These are phyloP conservation scores for Auxenochlorella pyrenoidosa DNA, from an alignment of 139 green algal genomes.

Conservation along the genomic window DNA sequence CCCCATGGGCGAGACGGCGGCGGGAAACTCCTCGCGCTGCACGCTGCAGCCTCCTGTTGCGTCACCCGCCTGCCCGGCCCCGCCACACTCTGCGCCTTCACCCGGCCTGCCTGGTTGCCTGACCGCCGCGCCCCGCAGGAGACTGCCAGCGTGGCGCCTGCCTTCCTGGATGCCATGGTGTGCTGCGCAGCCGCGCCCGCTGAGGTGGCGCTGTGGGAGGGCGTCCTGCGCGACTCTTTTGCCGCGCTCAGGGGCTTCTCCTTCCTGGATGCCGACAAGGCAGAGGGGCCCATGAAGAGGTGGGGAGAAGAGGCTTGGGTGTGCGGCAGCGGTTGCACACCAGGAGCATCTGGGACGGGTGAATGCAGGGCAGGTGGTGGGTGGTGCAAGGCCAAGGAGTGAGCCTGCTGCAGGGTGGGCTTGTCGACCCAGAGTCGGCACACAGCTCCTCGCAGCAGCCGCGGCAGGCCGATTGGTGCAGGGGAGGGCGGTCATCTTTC, in stretches of 20 bases:
- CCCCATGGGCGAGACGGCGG: neutral
- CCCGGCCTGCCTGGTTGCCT: neutral
- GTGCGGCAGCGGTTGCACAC: too few relatives aligned
- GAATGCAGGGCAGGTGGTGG: too few relatives aligned
- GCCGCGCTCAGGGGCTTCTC: neutral
- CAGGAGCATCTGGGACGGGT: too few relatives aligned
- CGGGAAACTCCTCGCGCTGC: neutral
- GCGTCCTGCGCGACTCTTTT: slow-evolving; percentile 36
- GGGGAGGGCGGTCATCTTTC: too few relatives aligned
- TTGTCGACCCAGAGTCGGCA: too few relatives aligned
- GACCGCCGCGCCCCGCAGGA: slow-evolving; percentile 1
- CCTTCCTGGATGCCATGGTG: slow-evolving; percentile 23
- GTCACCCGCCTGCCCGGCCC: neutral
- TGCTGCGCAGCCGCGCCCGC: neutral
- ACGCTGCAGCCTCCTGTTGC: neutral
- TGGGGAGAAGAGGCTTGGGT: neutral
- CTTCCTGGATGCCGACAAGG: slow-evolving; percentile 10
- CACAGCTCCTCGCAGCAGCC: too few relatives aligned
- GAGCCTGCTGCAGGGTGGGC: too few relatives aligned
- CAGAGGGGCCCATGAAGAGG: slow-evolving; percentile 14
- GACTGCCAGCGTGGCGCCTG: slow-evolving; percentile 6
- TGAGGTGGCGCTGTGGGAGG: slow-evolving; percentile 30
- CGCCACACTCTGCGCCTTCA: neutral
- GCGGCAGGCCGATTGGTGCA: too few relatives aligned
- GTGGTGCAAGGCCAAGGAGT: too few relatives aligned